Percentiles rank a stretch among this genome's conserved stretches.
Evolutionary conservation across 768 basidiomycete genomes (phyloP).

Genomic region (Gautieria morchelliformis): DNA sequence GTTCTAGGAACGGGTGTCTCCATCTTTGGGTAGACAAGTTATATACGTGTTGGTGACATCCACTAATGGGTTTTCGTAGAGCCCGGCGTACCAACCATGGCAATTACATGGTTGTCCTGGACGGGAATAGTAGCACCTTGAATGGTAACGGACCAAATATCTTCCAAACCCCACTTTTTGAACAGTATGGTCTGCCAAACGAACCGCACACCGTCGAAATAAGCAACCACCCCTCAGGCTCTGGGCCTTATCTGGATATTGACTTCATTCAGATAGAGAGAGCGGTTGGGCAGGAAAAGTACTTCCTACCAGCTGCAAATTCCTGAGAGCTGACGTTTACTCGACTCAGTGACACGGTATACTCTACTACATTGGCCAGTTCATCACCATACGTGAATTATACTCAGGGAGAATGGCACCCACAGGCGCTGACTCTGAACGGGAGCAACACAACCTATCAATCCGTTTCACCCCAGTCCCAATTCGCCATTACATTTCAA

Average conservation of each 20-base stretch:
- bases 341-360: not conserved
- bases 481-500: conserved; percentile 2
- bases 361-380: not conserved
- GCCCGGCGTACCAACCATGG: conserved; percentile 41
- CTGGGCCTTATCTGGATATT: conserved; percentile 29
- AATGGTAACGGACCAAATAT: conserved; percentile 18
- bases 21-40: not conserved
- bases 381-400: not conserved
- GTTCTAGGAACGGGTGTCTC: not conserved
- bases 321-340: no score
- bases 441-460: conserved; percentile 4
- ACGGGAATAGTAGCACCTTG: conserved; percentile 13
- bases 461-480: not conserved
- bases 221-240: conserved; percentile 15
- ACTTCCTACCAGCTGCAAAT: not conserved
- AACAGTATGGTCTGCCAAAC: conserved; percentile 22
- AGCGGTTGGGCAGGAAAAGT: not conserved
- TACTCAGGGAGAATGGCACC: not conserved
- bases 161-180: conserved; percentile 36
- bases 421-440: conserved; percentile 5
- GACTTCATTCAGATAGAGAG: conserved; percentile 31
- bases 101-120: conserved; percentile 32
- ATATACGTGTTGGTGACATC: no score
- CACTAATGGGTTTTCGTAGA: conserved; percentile 12
- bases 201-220: conserved; percentile 31